Evolutionary conservation across 495 filamentous ascomycete species (phyloP).

Genomic region (Neurospora discreta): DNA sequence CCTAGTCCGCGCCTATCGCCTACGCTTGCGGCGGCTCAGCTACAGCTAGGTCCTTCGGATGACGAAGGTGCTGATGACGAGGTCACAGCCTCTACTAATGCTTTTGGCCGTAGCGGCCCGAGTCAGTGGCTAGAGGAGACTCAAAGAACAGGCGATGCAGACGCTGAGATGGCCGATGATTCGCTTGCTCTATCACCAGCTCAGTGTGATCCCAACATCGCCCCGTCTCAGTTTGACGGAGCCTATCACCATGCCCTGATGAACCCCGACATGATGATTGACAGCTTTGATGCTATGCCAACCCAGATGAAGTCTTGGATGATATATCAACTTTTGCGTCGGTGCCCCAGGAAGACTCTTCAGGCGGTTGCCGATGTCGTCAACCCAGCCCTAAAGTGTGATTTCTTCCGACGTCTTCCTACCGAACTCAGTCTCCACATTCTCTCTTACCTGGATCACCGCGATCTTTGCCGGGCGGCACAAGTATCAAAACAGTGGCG

Average conservation of each 20-base stretch:
- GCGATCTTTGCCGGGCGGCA: slow-evolving; percentile 81
- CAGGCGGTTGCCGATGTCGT: slow-evolving; percentile 87
- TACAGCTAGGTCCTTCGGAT: slow-evolving; percentile 27
- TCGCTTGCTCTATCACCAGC: not conserved
- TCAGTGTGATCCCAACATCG: not conserved
- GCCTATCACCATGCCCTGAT: slow-evolving; percentile 33
- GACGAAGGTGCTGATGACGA: slow-evolving; percentile 28
- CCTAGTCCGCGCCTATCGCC: slow-evolving; percentile 93
- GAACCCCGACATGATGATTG: slow-evolving; percentile 74
- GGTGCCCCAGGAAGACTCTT: slow-evolving; percentile 81
- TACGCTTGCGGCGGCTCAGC: slow-evolving; percentile 68
- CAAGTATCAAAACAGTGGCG: slow-evolving; percentile 95
- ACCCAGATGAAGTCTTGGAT: slow-evolving; percentile 81
- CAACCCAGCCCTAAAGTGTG: slow-evolving; percentile 92
- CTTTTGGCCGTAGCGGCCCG: slow-evolving; percentile 1
- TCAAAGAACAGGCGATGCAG: slow-evolving; percentile 18
- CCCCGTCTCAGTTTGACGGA: slow-evolving; percentile 9
- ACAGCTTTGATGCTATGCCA: slow-evolving; percentile 84
- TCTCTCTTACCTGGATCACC: slow-evolving; percentile 72
- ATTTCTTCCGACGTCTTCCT: slow-evolving; percentile 76
- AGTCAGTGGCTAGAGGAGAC: slow-evolving; percentile 18
- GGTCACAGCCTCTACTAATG: slow-evolving; percentile 9
- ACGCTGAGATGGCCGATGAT: slow-evolving; percentile 6
- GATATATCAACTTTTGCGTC: slow-evolving; percentile 87
- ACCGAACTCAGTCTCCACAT: slow-evolving; percentile 80